Evolutionary conservation across 31 red algal species (phyloP), one percentile per base, ranked within the genome.

Genomic region (Bonnemaisonia californica): DNA sequence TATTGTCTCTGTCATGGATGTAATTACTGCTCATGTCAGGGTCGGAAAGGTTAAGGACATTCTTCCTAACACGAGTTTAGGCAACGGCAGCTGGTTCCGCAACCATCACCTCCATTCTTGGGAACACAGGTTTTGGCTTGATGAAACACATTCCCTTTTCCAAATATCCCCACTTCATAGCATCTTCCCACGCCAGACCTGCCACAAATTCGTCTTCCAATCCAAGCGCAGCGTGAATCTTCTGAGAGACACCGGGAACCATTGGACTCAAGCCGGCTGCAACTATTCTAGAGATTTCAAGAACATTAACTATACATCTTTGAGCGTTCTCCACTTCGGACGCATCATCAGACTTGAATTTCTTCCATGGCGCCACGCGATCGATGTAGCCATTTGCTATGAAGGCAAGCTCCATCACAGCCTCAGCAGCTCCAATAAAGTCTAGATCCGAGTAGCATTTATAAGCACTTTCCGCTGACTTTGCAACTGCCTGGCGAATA

Each of bases 311-410:
- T 5, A 95, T 63, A 40, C 80, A 84, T 62, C 68, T 58, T 31
- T 68, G 66, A 18, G 89, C 88, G 24, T 56, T 27, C 54, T 42
- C 33, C 21, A 93, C 68, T 28, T 77, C 87, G 16, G 8, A 38
- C 13, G 69, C 51, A 77, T 89, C 81, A 29, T 84, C 57, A n/a
- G 88, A 91, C 54, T 95, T 95, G 37, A 98, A 89, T 34, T 82
- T 87, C 41, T 63, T 91, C 96, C 96, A 98, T 33, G 96, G 96
- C 5, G 90, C 92, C 3, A 90, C 90, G 33, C 75, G 80, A 71
- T 93, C 96, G 58, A 98, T 95, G 76, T 86, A 88, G 2, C 47
- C 69, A 79, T 98, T 98, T 28, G 96, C 92, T 38, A 67, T 77
- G 33, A 41, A 78, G 1, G 86, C 76, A 11, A 95, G 62, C 18